Conservation (phyloP, 225 moss, liverwort and hornwort genomes). For the Bryoerythrophyllum caledonicum region DNA sequence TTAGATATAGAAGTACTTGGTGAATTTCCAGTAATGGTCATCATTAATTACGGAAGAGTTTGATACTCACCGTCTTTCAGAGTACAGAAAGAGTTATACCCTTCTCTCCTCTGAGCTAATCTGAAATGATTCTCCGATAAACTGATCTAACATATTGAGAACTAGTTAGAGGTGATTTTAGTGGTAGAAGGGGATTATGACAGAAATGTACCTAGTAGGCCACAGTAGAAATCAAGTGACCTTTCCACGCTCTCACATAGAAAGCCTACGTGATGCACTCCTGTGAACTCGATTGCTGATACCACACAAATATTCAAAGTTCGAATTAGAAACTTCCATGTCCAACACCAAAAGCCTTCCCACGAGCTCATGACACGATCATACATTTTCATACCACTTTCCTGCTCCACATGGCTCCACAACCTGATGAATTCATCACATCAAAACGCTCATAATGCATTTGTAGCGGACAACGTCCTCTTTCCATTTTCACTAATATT, state of each 20-base stretch:
- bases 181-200: not conserved
- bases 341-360: constrained; percentile 1
- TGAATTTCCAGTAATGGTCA: too few species aligned
- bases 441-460: not conserved
- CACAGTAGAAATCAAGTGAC: constrained; percentile 85
- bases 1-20: too few species aligned
- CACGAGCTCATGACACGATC: constrained; percentile 1
- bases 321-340: constrained; percentile 23
- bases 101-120: too few species aligned
- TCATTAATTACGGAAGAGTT: too few species aligned
- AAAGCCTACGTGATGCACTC: constrained; percentile 90
- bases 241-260: constrained; percentile 78
- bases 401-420: not conserved
- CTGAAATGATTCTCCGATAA: too few species aligned
- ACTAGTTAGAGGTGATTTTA: too few species aligned
- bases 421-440: not conserved
- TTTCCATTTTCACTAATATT: not conserved
- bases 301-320: constrained; percentile 21
- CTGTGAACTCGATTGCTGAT: constrained; percentile 74
- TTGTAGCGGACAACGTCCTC: not conserved
- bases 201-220: constrained; percentile 67
- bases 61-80: too few species aligned
- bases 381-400: not conserved
- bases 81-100: too few species aligned
- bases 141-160: too few species aligned